These are phyloP conservation scores for Talaromyces marneffei DNA, from an alignment of 2,329 filamentous ascomycete genomes.

Conservation along the genomic window DNA sequence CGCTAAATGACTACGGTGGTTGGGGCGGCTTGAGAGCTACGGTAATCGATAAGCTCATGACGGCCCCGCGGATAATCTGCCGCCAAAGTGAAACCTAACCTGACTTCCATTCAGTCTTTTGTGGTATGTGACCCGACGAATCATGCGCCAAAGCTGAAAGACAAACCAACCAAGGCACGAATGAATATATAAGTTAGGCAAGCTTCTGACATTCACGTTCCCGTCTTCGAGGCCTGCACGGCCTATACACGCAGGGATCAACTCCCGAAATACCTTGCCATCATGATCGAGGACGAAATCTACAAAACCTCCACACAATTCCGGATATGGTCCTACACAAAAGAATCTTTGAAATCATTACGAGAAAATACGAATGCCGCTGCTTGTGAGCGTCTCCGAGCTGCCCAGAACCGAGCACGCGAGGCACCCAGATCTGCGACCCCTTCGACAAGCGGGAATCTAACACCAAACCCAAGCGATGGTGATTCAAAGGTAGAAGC, in stretches of 20 bases:
- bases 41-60: background rate
- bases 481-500: constrained; percentile 27
- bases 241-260: background rate
- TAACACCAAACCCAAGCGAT: constrained; percentile 29
- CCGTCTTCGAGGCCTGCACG: background rate
- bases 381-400: constrained; percentile 62
- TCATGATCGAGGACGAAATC: constrained; percentile 81
- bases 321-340: constrained; percentile 86
- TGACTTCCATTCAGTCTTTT: background rate
- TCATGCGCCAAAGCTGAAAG: background rate
- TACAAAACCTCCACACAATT: constrained; percentile 89
- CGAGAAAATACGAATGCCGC: constrained; percentile 73
- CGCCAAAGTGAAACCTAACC: background rate
- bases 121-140: background rate
- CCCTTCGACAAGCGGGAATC: constrained; percentile 28
- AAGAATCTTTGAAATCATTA: constrained; percentile 62
- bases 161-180: background rate
- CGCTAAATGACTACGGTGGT: background rate
- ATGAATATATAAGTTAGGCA: background rate
- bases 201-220: background rate
- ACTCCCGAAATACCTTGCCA: constrained; percentile 13
- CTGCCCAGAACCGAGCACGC: constrained; percentile 49
- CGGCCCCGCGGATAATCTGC: background rate
- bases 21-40: background rate
- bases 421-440: constrained; percentile 29